Evolutionary conservation across 441 rosid genomes (phyloP).

Genomic region (Populus hybrid): DNA sequence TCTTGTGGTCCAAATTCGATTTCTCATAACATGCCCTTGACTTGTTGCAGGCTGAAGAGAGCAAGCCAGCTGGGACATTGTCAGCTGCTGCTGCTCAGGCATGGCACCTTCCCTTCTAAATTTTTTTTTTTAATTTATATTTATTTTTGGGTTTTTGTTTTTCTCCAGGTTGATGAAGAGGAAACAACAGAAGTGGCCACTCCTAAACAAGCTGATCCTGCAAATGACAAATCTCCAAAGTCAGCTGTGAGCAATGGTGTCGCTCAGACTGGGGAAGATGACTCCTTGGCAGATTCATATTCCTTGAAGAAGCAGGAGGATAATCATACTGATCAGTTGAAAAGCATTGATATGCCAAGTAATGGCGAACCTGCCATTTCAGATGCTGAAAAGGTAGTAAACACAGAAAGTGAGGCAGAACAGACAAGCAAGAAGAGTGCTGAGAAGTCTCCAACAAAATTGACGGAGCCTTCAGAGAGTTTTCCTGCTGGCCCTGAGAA

Average conservation of each 20-base stretch:
- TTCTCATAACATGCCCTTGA: conserved; percentile 10
- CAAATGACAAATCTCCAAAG: conserved; percentile 52
- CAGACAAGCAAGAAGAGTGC: conserved; percentile 28
- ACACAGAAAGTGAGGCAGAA: conserved; percentile 34
- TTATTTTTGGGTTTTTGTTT: conserved; percentile 7
- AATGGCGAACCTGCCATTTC: conserved; percentile 30
- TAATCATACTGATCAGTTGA: conserved; percentile 34
- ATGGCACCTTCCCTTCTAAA: background rate
- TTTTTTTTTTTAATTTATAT: background rate
- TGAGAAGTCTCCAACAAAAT: conserved; percentile 35
- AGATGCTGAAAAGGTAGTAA: conserved; percentile 28
- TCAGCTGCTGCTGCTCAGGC: conserved; percentile 34
- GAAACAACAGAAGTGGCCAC: conserved; percentile 35
- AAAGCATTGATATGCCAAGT: conserved; percentile 29
- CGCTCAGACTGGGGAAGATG: conserved; percentile 44
- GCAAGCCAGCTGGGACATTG: conserved; percentile 24
- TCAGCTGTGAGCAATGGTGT: conserved; percentile 67
- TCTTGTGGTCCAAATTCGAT: background rate
- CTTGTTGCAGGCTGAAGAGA: conserved; percentile 39
- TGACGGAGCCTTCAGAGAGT: conserved; percentile 38
- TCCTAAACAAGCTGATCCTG: conserved; percentile 43
- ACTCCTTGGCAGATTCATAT: conserved; percentile 42
- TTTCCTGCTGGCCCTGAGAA: conserved; percentile 41
- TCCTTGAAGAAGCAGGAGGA: conserved; percentile 47
- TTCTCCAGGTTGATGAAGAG: conserved; percentile 43